Base-by-base conservation (phyloP, 1,139 yeast species). In the Yamadazyma diddensiae region DNA sequence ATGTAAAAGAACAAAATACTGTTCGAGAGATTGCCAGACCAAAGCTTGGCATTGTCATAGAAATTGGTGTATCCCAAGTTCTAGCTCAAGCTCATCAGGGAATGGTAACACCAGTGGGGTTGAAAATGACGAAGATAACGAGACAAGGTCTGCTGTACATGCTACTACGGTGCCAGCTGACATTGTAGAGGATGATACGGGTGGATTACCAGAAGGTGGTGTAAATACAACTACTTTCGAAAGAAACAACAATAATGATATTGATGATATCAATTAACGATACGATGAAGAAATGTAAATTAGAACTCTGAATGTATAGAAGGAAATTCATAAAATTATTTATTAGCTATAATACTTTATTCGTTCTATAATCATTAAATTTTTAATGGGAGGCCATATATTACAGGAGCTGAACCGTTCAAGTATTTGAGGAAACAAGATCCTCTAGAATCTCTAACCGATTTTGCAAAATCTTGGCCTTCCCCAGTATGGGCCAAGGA, bases 1-100 rank as follows among this genome's bases (percentile, higher is more conserved):
- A 33, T 92, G 98, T 59, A 87, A 90, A 57, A 67, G 97, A 38
- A 88, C 98, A 2, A 92, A 92, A 62, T 92, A 92, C 56, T 92
- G 98, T 54, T 82, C 95, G 11, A 76, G 92, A 45, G 90, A 82
- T 34, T 92, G 98, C 56, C 98, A 92, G 59, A 73, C 87, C 54
- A 74, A 73, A 42, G 94, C 97, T 1, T 92, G 98, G 98, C 75
- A 76, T 15, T 84, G 82, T 52, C 98, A 92, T 61, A 75, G 94
- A 42, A 86, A 87, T 54, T 92, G 98, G 98, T 92, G 98, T 57
- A 73, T 78, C 31, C 79, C 79, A 31, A 66, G 73, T 42, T 53
- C 52, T 24, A 57, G 61, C 18, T 40, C 49, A 14, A 32, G 37
- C 15, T 14, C 37, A 13, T 13, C 6, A 19, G 25, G 24, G 3